Percentiles rank a stretch among this genome's conserved stretches.
These are phyloP conservation scores for Pleurotus pulmonarius DNA, from an alignment of 768 basidiomycete species.

Conservation along the genomic window DNA sequence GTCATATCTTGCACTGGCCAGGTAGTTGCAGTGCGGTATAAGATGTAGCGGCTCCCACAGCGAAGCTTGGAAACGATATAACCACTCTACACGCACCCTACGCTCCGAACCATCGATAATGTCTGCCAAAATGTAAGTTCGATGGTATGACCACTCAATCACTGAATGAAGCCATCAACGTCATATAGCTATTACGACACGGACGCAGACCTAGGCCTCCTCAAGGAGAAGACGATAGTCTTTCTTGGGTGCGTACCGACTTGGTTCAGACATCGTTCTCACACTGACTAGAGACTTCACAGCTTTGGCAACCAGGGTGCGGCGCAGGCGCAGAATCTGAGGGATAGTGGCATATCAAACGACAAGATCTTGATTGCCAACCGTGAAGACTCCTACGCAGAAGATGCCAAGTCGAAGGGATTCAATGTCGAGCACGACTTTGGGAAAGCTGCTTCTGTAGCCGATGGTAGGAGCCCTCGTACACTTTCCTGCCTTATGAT, in stretches of 20 bases:
- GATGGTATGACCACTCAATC: not conserved
- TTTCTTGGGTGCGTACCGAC: constrained; percentile 49
- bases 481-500: no score
- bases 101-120: constrained; percentile 17
- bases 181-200: constrained; percentile 51
- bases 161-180: not conserved
- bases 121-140: constrained; percentile 54
- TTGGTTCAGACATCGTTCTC: not conserved
- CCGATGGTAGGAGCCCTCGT: constrained; percentile 40
- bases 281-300: not conserved
- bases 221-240: constrained; percentile 50
- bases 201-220: constrained; percentile 49
- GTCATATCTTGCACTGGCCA: not conserved
- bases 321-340: constrained; percentile 62
- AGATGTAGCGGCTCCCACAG: not conserved
- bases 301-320: constrained; percentile 68
- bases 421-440: constrained; percentile 59
- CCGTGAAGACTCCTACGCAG: constrained; percentile 53
- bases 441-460: constrained; percentile 47
- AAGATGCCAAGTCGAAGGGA: constrained; percentile 50
- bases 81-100: not conserved
- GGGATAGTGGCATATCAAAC: constrained; percentile 60
- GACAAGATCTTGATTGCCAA: constrained; percentile 60
- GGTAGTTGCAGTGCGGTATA: not conserved
- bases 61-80: not conserved